Conservation (phyloP, 768 basidiomycete species). For the Pleurotus tuoliensis region DNA sequence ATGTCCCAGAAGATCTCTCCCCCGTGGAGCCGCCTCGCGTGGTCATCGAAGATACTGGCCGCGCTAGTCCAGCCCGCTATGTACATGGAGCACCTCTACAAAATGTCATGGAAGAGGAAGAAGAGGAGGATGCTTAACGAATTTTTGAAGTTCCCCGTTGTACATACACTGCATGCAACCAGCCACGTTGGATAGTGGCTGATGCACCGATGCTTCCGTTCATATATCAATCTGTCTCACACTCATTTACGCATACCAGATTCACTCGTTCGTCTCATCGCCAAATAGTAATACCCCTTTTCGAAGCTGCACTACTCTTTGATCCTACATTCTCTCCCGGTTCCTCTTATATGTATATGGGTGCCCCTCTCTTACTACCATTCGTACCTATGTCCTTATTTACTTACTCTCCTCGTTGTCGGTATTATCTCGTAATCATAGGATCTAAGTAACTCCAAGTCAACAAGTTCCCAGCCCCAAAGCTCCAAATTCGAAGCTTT, state of each 20-base stretch:
- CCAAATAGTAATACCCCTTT: constrained; percentile 4
- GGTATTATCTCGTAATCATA: not conserved
- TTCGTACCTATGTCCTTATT: constrained; percentile 7
- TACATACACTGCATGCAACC: not conserved
- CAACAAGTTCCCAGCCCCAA: too few relatives aligned
- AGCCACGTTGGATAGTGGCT: constrained; percentile 7
- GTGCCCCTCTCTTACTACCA: constrained; percentile 1
- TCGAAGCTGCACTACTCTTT: not conserved
- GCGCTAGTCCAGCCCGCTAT: constrained; percentile 68
- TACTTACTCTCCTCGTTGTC: not conserved
- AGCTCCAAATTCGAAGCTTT: too few relatives aligned
- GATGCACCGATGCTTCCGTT: not conserved
- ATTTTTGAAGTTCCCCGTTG: not conserved
- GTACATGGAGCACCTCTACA: constrained; percentile 83
- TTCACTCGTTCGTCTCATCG: not conserved
- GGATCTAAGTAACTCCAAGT: too few relatives aligned
- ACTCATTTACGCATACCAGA: not conserved
- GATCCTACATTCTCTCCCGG: not conserved
- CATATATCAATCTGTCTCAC: not conserved
- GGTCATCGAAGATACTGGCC: constrained; percentile 43
- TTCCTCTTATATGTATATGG: constrained; percentile 2
- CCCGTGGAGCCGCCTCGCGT: constrained; percentile 29
- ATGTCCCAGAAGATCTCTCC: constrained; percentile 24
- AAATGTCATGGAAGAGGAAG: constrained; percentile 82
- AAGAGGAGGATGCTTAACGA: constrained; percentile 43